Base-by-base conservation (phyloP, 352 stramenopile species). In the Phytophthora ohioensis region DNA sequence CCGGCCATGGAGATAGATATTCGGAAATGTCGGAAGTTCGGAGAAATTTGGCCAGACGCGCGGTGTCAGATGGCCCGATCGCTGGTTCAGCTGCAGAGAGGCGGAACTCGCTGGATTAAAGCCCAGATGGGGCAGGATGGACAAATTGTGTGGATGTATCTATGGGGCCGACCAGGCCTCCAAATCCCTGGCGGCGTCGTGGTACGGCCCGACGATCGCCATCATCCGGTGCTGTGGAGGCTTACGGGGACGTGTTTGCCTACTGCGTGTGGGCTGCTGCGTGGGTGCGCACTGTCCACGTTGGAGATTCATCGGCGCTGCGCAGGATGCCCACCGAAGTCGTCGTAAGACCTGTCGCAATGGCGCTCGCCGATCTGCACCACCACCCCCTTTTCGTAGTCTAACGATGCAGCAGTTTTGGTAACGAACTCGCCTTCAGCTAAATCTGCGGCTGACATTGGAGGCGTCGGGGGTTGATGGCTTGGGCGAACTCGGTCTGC, bases 321-420 rank as follows among this genome's bases (percentile, higher is more conserved):
- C 43, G 38, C 12, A 45, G 45, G 43, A 57, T 57, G 52, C 15
- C 12, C 17, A 34, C 31, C 43, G 62, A 58, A 64, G 51, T 79
- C 38, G 59, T 21, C 39, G 57, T 27, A 81, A 82, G 27, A 80
- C 42, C 39, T 79, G 48, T n/a, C 71, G 68, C 9, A 80, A 11
- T 43, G 38, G 38, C 38, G 38, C 11, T 43, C 38, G 61, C 31
- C 2, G 70, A 64, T 57, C 73, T 77, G 46, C 69, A 81, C 21
- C 36, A 27, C 21, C 21, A 27, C 21, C 21, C 2, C 21, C 21
- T 27, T 27, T 27, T 27, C 21, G 21, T 27, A 2, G 21, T 27
- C 21, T 27, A 27, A 27, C 21, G 21, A 27, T 27, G 21, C 21
- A 27, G 21, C 21, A 27, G 21, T 2, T 27, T 27, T 27, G 21